Evolutionary conservation across 148 eudicot genomes (phyloP), one percentile per base, ranked within the genome.

Genomic region (Vaccinium vitisidaea): DNA sequence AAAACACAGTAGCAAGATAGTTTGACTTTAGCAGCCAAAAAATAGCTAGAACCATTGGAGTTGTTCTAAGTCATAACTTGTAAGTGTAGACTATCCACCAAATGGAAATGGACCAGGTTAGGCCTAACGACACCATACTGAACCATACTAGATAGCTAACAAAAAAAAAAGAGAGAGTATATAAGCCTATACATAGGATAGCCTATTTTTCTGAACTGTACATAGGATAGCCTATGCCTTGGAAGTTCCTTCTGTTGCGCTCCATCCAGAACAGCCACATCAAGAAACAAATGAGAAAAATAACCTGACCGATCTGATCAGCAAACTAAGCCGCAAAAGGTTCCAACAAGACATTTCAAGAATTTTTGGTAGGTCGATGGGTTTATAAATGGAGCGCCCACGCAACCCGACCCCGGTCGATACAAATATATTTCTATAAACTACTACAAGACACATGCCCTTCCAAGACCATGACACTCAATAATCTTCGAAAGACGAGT

Each of bases 191-290:
- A 65, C 12, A 8, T 7, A 61, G 69, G 69, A 61, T 8, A n/a
- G 69, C 69, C 21, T 10, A 61, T 21, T 39, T 39, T 39, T 39
- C 5, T 39, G 43, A 39, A 39, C 13, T n/a, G 70, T 23, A 63
- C 12, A 8, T 6, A 61, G 25, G 69, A 61, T 8, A n/a, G 69
- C 69, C n/a, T 10, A 61, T n/a, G 69, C 69, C 69, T 61, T n/a
- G 69, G 69, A 61, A 61, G 11, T 3, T 9, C 69, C 69, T n/a
- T 61, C 13, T 61, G 12, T n/a, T 61, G 12, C 10, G 25, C 69
- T 7, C 69, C 69, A n/a, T 61, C 67, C 27, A 61, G 69, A 61
- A n/a, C 69, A 61, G 69, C 69, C 69, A 61, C 69, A 61, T 61
- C 69, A n/a, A 9, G 27, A 25, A 25, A 61, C 27, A 61, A 61